Conservation (phyloP, 345 rosid genomes). For the Lumnitzera racemosa region DNA sequence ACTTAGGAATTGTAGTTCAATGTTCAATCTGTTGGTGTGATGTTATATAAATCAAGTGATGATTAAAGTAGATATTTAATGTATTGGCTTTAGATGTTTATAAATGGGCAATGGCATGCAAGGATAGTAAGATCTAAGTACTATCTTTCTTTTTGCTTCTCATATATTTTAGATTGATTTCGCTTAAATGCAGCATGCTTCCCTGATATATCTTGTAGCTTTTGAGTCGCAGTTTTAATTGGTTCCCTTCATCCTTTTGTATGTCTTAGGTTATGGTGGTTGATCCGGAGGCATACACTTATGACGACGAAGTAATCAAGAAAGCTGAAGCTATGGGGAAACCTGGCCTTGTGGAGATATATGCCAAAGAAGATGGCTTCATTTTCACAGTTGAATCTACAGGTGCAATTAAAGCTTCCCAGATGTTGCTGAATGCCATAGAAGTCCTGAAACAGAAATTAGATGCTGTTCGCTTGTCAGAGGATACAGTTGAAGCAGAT, state of each 20-base stretch:
- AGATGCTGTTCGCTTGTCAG: slow-evolving; percentile 87
- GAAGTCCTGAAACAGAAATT: slow-evolving; percentile 83
- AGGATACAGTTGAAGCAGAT: slow-evolving; percentile 91
- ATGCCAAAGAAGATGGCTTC: slow-evolving; percentile 76
- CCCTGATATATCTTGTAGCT: no score
- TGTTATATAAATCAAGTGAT: no score
- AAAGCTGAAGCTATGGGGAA: slow-evolving; percentile 92
- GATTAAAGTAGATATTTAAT: no score
- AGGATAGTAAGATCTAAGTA: no score
- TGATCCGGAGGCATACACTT: slow-evolving; percentile 87
- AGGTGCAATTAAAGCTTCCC: slow-evolving; percentile 85
- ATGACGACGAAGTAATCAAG: slow-evolving; percentile 88
- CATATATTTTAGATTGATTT: no score
- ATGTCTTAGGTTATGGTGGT: slow-evolving; percentile 54
- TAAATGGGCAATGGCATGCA: no score
- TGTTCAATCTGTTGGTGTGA: no score
- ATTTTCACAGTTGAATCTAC: slow-evolving; percentile 91
- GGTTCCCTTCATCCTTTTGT: not conserved
- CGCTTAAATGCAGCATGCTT: no score
- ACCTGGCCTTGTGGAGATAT: slow-evolving; percentile 79
- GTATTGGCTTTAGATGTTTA: no score
- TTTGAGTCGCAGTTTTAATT: not conserved
- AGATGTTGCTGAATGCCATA: slow-evolving; percentile 79
- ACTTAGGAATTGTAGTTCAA: no score
- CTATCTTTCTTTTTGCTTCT: no score